Evolutionary conservation across 1,139 yeast genomes (phyloP).

Genomic region (Hemisphaericaspora lyxosophila): DNA sequence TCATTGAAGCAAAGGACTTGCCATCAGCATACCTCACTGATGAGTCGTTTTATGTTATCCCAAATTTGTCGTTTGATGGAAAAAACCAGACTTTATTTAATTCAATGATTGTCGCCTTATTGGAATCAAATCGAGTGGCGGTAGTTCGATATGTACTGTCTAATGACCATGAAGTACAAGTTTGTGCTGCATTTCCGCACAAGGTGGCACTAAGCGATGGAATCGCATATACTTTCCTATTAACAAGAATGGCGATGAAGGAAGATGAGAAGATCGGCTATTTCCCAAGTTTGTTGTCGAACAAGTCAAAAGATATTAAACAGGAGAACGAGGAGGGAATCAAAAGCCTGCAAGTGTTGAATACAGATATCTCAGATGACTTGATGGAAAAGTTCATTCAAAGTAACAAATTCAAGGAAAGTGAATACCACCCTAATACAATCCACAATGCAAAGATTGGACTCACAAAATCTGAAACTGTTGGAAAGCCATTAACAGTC

Average conservation of each 20-base stretch:
- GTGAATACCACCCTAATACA: slow-evolving; percentile 7
- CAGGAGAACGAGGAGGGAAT: slow-evolving; percentile 5
- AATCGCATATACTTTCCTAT: slow-evolving; percentile 30
- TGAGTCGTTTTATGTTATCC: slow-evolving; percentile 59
- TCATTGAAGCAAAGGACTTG: slow-evolving; percentile 43
- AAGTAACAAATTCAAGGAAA: slow-evolving; percentile 7
- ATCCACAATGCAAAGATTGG: slow-evolving; percentile 11
- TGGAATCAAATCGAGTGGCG: slow-evolving; percentile 49
- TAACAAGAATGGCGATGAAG: slow-evolving; percentile 64
- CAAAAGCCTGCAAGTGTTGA: slow-evolving; percentile 1
- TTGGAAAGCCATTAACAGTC: slow-evolving; percentile 7
- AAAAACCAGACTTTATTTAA: slow-evolving; percentile 48
- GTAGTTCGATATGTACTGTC: slow-evolving; percentile 63
- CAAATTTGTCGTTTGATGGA: slow-evolving; percentile 31
- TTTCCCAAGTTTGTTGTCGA: slow-evolving; percentile 55
- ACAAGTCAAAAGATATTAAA: slow-evolving; percentile 12
- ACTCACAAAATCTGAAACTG: slow-evolving; percentile 8
- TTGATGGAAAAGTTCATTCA: slow-evolving; percentile 13
- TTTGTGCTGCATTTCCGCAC: slow-evolving; percentile 60
- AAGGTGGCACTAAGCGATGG: slow-evolving; percentile 13
- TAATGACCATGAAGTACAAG: slow-evolving; percentile 46
- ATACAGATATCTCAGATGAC: slow-evolving; percentile 6
- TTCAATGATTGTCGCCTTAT: slow-evolving; percentile 56
- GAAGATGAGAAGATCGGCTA: slow-evolving; percentile 73
- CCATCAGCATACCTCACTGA: slow-evolving; percentile 62